These are phyloP conservation scores for Penicillium coffeae DNA, from an alignment of 495 filamentous ascomycete species.

Conservation along the genomic window DNA sequence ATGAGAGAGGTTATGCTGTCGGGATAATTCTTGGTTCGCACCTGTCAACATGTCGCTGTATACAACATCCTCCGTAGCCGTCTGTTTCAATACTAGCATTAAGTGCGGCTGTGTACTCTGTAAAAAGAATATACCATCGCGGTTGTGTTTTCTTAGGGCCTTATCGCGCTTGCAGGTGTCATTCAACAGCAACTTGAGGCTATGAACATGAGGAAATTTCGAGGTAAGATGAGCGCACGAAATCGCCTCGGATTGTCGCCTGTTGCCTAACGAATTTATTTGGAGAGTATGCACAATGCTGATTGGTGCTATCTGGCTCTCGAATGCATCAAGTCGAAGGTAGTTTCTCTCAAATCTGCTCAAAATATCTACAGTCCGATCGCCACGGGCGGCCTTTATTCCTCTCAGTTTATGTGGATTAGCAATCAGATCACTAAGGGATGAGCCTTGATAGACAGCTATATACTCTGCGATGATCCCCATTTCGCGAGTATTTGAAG, in stretches of 20 bases:
- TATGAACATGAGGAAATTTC: background rate
- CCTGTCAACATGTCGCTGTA: constrained; percentile 7
- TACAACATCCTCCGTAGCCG: constrained; percentile 8
- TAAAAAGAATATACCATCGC: background rate
- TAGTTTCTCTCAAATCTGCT: constrained; percentile 8
- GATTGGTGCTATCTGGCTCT: background rate
- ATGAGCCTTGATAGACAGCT: no score
- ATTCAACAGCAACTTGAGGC: background rate
- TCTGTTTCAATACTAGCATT: constrained; percentile 8
- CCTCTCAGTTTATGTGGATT: background rate
- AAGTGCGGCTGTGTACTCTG: no score
- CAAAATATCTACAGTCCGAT: constrained; percentile 5
- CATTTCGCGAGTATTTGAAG: background rate
- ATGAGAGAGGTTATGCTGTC: constrained; percentile 5
- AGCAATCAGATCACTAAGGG: constrained; percentile 5
- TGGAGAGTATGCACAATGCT: constrained; percentile 1
- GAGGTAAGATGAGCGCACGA: constrained; percentile 1
- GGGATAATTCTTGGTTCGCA: constrained; percentile 6
- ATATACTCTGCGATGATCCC: background rate
- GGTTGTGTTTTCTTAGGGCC: background rate
- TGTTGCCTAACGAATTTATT: background rate
- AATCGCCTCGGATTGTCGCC: constrained; percentile 3
- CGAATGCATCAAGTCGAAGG: constrained; percentile 6
- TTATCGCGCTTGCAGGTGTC: constrained; percentile 2
- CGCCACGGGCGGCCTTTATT: constrained; percentile 5